phyloP scores from a whole-genome alignment of 2,329 filamentous ascomycete genomes.

The Neopestalotiopsis sp. region DNA sequence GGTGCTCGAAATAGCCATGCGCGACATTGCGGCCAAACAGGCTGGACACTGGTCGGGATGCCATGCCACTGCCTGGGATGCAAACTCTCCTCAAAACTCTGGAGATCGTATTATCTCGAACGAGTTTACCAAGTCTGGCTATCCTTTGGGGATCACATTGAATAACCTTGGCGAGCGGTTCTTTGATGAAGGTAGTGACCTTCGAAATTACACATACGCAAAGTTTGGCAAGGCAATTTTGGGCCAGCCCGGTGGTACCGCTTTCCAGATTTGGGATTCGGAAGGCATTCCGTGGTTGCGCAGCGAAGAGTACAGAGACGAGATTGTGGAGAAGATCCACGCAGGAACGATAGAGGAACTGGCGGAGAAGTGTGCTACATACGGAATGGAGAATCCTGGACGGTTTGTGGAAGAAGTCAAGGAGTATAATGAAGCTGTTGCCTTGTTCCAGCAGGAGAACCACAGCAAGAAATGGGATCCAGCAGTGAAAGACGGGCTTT shows the following conservation, averaged over 20 bases:
- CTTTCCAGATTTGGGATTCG: constrained; percentile 70
- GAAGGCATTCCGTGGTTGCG: constrained; percentile 57
- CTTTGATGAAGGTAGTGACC: constrained; percentile 69
- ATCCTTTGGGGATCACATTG: constrained; percentile 69
- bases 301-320: constrained; percentile 65
- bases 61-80: constrained; percentile 70
- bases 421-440: constrained; percentile 64
- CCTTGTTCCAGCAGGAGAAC: constrained; percentile 49
- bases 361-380: constrained; percentile 50
- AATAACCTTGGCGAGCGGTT: constrained; percentile 64
- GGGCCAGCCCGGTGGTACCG: constrained; percentile 59
- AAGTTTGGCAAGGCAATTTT: constrained; percentile 68
- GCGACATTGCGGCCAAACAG: constrained; percentile 52
- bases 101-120: constrained; percentile 67
- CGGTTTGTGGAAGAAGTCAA: constrained; percentile 57
- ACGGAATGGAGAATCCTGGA: constrained; percentile 50
- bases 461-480: constrained; percentile 59
- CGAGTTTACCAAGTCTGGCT: constrained; percentile 72
- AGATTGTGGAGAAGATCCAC: constrained; percentile 57
- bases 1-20: constrained; percentile 56
- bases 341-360: constrained; percentile 59
- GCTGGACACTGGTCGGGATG: constrained; percentile 68
- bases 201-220: constrained; percentile 72
- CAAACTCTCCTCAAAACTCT: constrained; percentile 56
- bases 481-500: constrained; percentile 63